phyloP scores from a whole-genome alignment of 176 grass and related monocot genomes.

The Aegilops longissima region DNA sequence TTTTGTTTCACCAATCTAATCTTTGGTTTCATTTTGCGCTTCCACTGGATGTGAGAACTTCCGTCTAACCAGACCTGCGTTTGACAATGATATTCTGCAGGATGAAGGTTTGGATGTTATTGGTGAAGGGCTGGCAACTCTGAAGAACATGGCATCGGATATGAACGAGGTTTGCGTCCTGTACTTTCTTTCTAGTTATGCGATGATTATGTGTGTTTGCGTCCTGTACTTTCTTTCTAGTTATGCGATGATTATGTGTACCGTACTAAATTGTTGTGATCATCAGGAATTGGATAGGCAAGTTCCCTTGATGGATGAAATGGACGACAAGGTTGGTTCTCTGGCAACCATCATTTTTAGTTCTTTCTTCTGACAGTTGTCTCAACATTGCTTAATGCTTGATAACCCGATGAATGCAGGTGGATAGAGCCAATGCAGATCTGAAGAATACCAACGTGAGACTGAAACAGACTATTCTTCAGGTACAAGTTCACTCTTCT shows the following conservation, averaged over 20 bases:
- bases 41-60: background rate
- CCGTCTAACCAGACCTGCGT: background rate
- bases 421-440: constrained; percentile 75
- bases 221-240: background rate
- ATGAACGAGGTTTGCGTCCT: constrained; percentile 79
- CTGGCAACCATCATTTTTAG: background rate
- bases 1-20: background rate
- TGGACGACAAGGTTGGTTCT: constrained; percentile 80
- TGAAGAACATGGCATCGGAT: constrained; percentile 92
- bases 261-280: constrained; percentile 29
- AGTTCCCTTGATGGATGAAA: constrained; percentile 98
- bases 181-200: constrained; percentile 4
- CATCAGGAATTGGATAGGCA: constrained; percentile 94
- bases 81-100: constrained; percentile 39
- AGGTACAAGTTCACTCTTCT: constrained; percentile 31
- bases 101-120: constrained; percentile 92
- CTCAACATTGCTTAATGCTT: background rate
- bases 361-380: background rate
- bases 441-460: constrained; percentile 86
- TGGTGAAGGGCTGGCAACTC: constrained; percentile 83
- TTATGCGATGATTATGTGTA: background rate
- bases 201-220: constrained; percentile 22
- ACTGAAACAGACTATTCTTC: constrained; percentile 67
- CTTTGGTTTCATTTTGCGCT: background rate
- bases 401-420: constrained; percentile 32